Evolutionary conservation across 495 filamentous ascomycete species (phyloP), one percentile per base, ranked within the genome.

Genomic region (Thermothielavioides terrestris): DNA sequence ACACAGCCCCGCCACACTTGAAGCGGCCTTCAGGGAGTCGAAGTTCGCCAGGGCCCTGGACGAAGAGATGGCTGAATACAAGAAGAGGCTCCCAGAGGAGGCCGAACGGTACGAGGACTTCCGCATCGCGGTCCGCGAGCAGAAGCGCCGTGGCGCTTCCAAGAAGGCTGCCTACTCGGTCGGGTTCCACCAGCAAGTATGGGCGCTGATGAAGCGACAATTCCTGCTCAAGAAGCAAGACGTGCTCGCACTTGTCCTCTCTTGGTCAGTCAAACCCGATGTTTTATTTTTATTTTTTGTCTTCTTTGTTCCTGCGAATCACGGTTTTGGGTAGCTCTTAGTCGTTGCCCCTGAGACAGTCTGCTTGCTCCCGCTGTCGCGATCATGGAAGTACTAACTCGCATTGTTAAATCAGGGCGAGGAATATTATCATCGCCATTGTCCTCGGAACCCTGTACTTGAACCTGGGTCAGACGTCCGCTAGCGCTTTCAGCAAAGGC

Each of bases 141-240:
- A 82, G 55, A 91, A 94, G 69, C 79, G 83, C 21, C 79, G 83
- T 46, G 80, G 80, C 18, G 77, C 84, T 0, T 65, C 70, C 0
- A 77, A 80, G 55, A 78, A 75, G 37, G 87, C 84, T 3, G 84
- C 89, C 12, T 94, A 94, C 69, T 84, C 79, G 0, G 83, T 90
- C 42, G 85, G 85, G 0, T 89, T 86, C 62, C 77, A 83, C 46
- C 68, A 84, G 2, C 88, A 94, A 60, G 72, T 91, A 6, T 90
- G 84, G 85, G 83, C 85, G 6, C 58, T 92, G 46, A 85, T 88
- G 77, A 81, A 88, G 57, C 76, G 88, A 1, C 88, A 94, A 59
- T 91, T 85, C 60, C 69, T 85, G 23, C 79, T 91, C 54, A 91
- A 90, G 66, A 85, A 83, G 77, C 86, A 90, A 58, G 88, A 94